Evolutionary conservation across 345 rosid genomes (phyloP), one percentile per base, ranked within the genome.

Genomic region (Barbarea vulgaris): DNA sequence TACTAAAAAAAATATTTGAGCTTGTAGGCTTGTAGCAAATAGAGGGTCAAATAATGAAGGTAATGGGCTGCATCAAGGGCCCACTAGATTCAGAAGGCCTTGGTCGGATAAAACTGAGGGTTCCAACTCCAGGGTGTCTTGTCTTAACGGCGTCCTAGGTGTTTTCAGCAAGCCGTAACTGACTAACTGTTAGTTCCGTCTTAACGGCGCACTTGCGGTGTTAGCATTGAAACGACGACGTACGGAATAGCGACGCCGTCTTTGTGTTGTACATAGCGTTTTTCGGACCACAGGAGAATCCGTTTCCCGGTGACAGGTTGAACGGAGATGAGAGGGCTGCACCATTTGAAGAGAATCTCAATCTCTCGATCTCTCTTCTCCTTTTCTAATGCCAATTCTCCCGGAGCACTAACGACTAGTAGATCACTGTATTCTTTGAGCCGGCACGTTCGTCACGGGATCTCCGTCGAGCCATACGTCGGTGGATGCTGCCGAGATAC

Each of bases 291-390:
- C 13, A 10, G 13, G 6, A 44, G 70, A 50, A 47, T 17, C 56
- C 21, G 9, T 63, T 42, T 9, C 55, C 55, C 55, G 65, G 31
- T 70, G 10, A 58, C 19, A 63, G 3, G 31, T 48, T 36, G 15
- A 13, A 15, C 42, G 36, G 76, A 67, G 17, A 79, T 81, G 83
- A 75, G 75, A 34, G 74, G 78, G 30, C 61, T 81, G 28, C 76
- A 63, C 69, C 73, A 53, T 15, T 39, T 79, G 50, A 69, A 63
- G 77, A 78, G 78, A 62, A 14, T 24, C 51, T 41, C 67, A 69
- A 55, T 72, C 57, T 56, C 68, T 21, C 80, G 82, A 54, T 81
- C 78, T 36, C 69, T 80, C 67, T 77, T 70, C 42, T 54, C 64
- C 54, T n/a, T 70, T 14, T 24, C 14, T 24, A 24, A 4, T 39